Conservation (phyloP, 2,329 filamentous ascomycete species). For the Purpureocillium takamizusanense region DNA sequence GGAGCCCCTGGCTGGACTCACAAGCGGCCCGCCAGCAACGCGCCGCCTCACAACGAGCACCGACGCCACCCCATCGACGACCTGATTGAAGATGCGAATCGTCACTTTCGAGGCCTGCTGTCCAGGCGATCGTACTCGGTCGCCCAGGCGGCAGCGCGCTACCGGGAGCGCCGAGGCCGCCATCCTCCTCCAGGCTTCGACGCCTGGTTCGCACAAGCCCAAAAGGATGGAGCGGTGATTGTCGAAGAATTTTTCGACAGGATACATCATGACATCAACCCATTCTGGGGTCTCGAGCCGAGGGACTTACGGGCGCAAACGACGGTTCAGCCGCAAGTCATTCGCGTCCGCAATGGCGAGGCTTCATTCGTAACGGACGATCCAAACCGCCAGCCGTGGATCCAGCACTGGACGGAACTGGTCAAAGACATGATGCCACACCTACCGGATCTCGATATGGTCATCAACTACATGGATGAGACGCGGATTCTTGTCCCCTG, state of each 20-base stretch:
- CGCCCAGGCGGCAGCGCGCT: slow-evolving; percentile 42
- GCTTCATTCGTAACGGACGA: slow-evolving; percentile 29
- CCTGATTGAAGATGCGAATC: neutral
- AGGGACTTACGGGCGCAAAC: slow-evolving; percentile 28
- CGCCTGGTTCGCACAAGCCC: slow-evolving; percentile 47
- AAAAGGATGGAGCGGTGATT: slow-evolving; percentile 40
- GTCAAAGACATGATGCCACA: slow-evolving; percentile 41
- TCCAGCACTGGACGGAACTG: slow-evolving; percentile 38
- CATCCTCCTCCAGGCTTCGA: slow-evolving; percentile 58
- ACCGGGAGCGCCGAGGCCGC: slow-evolving; percentile 45
- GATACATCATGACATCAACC: slow-evolving; percentile 52
- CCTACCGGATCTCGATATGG: slow-evolving; percentile 57
- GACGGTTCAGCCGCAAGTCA: slow-evolving; percentile 32
- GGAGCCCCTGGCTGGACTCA: no score
- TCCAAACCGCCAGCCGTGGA: slow-evolving; percentile 31
- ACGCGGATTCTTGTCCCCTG: slow-evolving; percentile 51
- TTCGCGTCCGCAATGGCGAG: slow-evolving; percentile 36
- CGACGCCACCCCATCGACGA: neutral
- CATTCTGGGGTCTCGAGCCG: slow-evolving; percentile 48
- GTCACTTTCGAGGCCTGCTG: neutral
- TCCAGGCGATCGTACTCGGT: neutral
- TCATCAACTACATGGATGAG: slow-evolving; percentile 57
- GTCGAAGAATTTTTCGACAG: slow-evolving; percentile 57
- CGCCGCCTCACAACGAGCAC: no score
- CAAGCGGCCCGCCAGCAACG: no score